Conservation (phyloP, 2,329 filamentous ascomycete genomes). For the Beauveria medogensis region DNA sequence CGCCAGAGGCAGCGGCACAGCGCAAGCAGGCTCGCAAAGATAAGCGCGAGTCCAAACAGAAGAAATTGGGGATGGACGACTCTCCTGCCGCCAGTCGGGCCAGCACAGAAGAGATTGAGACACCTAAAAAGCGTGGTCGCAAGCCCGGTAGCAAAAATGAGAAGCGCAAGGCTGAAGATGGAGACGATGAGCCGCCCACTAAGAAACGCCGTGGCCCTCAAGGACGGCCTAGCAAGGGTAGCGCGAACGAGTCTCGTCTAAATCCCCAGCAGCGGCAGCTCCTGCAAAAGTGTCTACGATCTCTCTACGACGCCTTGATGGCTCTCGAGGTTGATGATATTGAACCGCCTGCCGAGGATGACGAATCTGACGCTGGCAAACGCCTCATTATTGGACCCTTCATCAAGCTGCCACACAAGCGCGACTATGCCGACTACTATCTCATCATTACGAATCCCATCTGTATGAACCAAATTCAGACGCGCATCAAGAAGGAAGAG, state of each 20-base stretch:
- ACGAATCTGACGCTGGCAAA: constrained; percentile 51
- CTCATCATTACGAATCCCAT: constrained; percentile 87
- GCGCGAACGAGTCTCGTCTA: constrained; percentile 38
- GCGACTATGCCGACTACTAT: constrained; percentile 92
- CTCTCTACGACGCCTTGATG: constrained; percentile 73
- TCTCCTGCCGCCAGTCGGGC: constrained; percentile 74
- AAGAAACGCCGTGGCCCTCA: constrained; percentile 72
- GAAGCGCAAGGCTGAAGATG: constrained; percentile 81
- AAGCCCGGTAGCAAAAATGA: constrained; percentile 66
- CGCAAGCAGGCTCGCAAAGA: constrained; percentile 82
- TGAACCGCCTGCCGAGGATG: constrained; percentile 46
- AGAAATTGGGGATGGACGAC: constrained; percentile 49
- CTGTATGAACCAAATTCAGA: constrained; percentile 90
- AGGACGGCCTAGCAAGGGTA: constrained; percentile 55
- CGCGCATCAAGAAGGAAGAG: constrained; percentile 92
- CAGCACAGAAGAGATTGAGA: constrained; percentile 71
- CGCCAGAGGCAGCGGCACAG: constrained; percentile 83
- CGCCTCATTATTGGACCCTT: constrained; percentile 91
- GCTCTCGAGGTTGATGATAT: constrained; percentile 72
- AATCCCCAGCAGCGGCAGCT: constrained; percentile 60
- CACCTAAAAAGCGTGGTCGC: constrained; percentile 75
- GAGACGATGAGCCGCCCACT: constrained; percentile 66
- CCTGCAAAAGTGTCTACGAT: constrained; percentile 73
- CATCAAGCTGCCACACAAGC: constrained; percentile 80
- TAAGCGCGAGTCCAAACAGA: constrained; percentile 67